Conservation (phyloP, 306 rosid species). For the Dryas alaskensis region DNA sequence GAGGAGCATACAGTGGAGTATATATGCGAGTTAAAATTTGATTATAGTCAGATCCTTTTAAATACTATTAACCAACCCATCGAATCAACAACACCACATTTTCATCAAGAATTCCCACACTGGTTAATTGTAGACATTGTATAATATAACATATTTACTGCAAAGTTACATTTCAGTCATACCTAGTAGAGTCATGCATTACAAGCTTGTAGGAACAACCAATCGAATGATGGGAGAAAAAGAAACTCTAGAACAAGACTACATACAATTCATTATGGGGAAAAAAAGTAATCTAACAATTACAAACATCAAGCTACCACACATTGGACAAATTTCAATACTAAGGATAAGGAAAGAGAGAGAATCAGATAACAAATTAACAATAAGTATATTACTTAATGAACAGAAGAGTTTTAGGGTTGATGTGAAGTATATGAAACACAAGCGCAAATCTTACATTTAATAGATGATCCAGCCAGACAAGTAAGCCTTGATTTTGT, state of each 20-base stretch:
- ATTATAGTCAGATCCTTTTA: conserved; percentile 1
- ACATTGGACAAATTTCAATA: background rate
- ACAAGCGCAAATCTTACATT: conserved; percentile 46
- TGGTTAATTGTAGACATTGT: background rate
- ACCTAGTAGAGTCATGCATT: background rate
- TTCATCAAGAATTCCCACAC: background rate
- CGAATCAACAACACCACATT: background rate
- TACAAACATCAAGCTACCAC: background rate
- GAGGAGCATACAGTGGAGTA: background rate
- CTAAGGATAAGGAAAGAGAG: background rate
- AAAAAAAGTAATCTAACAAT: background rate
- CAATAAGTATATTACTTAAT: background rate
- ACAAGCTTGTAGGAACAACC: background rate
- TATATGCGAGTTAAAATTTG: background rate
- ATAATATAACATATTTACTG: background rate
- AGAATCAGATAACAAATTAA: background rate
- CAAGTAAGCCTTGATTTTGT: conserved; percentile 83
- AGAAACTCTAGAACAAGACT: background rate
- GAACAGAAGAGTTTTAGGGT: background rate
- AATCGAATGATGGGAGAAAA: background rate
- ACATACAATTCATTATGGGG: background rate
- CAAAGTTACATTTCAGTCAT: background rate
- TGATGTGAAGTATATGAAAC: background rate
- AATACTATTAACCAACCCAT: background rate
- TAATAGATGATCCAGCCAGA: conserved; percentile 79